phyloP scores from a whole-genome alignment of 805 yeast genomes.

The Sugiyamaella smithiae region DNA sequence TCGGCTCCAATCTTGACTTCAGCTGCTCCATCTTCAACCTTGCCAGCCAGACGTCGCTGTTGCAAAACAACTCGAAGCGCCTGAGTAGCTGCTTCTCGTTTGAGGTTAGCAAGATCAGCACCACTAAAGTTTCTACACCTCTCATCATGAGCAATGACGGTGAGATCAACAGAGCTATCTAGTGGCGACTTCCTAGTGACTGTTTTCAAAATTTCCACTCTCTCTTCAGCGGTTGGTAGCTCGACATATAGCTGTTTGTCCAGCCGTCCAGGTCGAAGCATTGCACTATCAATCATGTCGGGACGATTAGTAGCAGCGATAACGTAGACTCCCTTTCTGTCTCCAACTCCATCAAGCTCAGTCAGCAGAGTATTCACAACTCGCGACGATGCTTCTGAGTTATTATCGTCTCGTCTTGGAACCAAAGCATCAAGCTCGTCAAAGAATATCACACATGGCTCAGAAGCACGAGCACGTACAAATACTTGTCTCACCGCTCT shows the following conservation, averaged over 20 bases:
- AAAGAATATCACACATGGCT: slow-evolving; percentile 91
- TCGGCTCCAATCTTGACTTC: slow-evolving; percentile 53
- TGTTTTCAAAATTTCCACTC: slow-evolving; percentile 78
- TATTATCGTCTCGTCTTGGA: slow-evolving; percentile 85
- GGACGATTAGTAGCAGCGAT: slow-evolving; percentile 97
- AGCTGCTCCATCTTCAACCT: slow-evolving; percentile 30
- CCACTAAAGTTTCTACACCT: slow-evolving; percentile 90
- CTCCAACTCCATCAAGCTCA: slow-evolving; percentile 91
- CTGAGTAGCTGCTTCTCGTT: slow-evolving; percentile 76
- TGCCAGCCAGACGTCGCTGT: slow-evolving; percentile 39
- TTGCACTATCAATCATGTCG: slow-evolving; percentile 97
- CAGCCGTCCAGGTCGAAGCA: slow-evolving; percentile 94
- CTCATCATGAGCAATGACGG: slow-evolving; percentile 63
- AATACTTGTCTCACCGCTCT: slow-evolving; percentile 92
- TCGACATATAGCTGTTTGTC: slow-evolving; percentile 92
- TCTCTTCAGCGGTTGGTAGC: slow-evolving; percentile 73
- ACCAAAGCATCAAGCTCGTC: slow-evolving; percentile 96
- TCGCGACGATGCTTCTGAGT: slow-evolving; percentile 86
- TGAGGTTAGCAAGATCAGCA: slow-evolving; percentile 90
- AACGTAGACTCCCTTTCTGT: slow-evolving; percentile 88
- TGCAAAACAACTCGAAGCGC: slow-evolving; percentile 49
- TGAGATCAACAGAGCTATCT: slow-evolving; percentile 57
- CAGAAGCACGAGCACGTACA: slow-evolving; percentile 85
- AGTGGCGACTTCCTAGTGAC: slow-evolving; percentile 76
- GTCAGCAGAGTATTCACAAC: slow-evolving; percentile 94